phyloP scores from a whole-genome alignment of 495 filamentous ascomycete genomes.

The Tuber magnatum region DNA sequence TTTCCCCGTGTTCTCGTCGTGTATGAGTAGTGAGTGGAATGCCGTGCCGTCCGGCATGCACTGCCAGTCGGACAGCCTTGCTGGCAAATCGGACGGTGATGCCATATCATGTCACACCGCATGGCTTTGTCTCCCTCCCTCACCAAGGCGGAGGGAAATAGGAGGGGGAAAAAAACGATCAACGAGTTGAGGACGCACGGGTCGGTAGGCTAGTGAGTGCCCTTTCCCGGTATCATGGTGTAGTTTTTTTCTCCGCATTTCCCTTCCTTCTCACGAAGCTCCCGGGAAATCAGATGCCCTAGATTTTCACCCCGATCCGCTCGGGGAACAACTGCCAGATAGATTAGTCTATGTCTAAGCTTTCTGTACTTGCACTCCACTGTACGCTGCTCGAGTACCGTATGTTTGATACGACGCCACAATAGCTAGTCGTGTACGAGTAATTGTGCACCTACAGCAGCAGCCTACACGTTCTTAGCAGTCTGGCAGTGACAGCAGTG shows the following conservation, averaged over 20 bases:
- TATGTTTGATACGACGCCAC: not conserved
- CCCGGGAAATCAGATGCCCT: constrained; percentile 1
- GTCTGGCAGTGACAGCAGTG: not conserved
- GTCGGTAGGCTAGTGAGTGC: not conserved
- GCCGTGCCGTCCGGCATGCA: not conserved
- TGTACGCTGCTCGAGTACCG: not conserved
- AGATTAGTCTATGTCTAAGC: not conserved
- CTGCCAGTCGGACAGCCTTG: not conserved
- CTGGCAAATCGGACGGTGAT: not conserved
- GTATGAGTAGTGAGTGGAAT: too few relatives aligned
- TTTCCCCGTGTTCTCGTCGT: not conserved
- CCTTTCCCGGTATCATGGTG: not conserved
- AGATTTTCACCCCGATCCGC: not conserved
- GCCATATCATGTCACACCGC: not conserved
- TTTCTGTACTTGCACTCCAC: not conserved
- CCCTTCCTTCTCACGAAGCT: not conserved
- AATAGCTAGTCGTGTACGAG: not conserved
- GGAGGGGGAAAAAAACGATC: not conserved
- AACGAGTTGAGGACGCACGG: not conserved
- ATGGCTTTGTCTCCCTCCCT: not conserved
- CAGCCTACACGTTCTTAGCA: not conserved
- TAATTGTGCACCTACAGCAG: too few relatives aligned
- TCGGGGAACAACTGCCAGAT: not conserved
- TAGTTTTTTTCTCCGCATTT: not conserved
- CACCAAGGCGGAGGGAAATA: not conserved